Base-by-base conservation (phyloP, 129 eudicot genomes). In the Escallonia rubra region DNA sequence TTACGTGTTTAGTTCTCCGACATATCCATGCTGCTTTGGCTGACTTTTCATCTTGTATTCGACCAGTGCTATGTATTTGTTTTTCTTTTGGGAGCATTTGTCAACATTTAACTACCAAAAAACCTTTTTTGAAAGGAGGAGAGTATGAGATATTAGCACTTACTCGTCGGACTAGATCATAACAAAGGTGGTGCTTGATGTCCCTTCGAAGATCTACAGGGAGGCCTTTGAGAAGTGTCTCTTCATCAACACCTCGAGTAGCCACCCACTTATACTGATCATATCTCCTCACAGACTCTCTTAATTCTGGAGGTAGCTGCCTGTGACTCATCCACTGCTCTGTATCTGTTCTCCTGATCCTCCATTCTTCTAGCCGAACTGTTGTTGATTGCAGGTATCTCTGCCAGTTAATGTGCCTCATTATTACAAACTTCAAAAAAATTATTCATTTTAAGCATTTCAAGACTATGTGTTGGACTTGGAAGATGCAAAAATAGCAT, bases 261-360 rank as follows among this genome's bases (percentile, higher is more conserved):
- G 98, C 96, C 10, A 83, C 82, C 98, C 98, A 92, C 79, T 88
- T 92, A 60, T 92, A 92, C 51, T 86, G 95, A 72, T 92, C 98
- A 51, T 92, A 92, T 65, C 84, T 88, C 10, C 98, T 64, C 2
- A 92, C 89, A 11, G 96, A 76, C 51, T 78, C 80, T 74, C 83
- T 80, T 16, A 92, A 71, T 61, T 92, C 95, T 6, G 80, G 89
- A 41, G 96, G 96, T 41, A 92, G 84, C 81, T 92, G 98, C 72
- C 98, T 78, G 51, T 92, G 98, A 58, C 73, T 89, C 98, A 92
- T 92, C 98, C 98, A 92, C 45, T 88, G 96, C 61, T 92, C 98
- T 4, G 96, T 83, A 74, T 92, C 98, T 2, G 91, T 86, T 84
- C 98, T 78, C 78, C 76, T 76, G 68, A 88, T 83, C 78, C 96